Evolutionary conservation across 352 stramenopile genomes (phyloP).

Genomic region (Globisporangium rhizosaccharum): DNA sequence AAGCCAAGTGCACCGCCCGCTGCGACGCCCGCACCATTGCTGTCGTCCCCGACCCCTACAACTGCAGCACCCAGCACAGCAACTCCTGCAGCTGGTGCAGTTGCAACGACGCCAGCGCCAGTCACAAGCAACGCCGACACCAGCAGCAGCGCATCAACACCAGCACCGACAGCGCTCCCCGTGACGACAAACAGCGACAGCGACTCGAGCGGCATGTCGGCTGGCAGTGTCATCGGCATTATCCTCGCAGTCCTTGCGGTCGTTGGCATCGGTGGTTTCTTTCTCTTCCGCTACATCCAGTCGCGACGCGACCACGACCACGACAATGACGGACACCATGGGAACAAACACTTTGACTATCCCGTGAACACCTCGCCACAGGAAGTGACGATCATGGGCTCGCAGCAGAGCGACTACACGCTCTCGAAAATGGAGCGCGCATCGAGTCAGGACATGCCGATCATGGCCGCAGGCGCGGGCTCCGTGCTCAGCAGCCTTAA

Average conservation of each 20-base stretch:
- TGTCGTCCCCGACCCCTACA: background rate
- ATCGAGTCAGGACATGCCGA: constrained; percentile 16
- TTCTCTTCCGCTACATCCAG: constrained; percentile 27
- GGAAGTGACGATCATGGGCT: constrained; percentile 15
- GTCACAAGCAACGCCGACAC: background rate
- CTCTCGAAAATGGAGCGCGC: constrained; percentile 17
- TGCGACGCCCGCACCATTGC: background rate
- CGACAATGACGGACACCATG: constrained; percentile 23
- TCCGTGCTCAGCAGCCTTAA: constrained; percentile 10
- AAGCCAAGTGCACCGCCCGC: constrained; percentile 1
- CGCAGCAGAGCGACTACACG: constrained; percentile 21
- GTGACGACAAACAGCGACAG: constrained; percentile 2
- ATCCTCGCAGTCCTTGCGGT: constrained; percentile 35
- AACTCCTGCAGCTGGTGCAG: constrained; percentile 7
- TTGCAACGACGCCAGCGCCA: constrained; percentile 1
- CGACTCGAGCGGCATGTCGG: constrained; percentile 27
- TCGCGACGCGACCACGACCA: constrained; percentile 10
- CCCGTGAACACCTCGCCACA: constrained; percentile 16
- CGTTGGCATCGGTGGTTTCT: constrained; percentile 27
- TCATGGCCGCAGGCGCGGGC: constrained; percentile 9
- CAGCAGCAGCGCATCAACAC: background rate
- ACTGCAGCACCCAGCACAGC: constrained; percentile 1
- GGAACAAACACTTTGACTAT: constrained; percentile 27
- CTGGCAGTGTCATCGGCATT: constrained; percentile 33
- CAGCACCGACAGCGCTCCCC: background rate